Conservation (phyloP, 108 stramenopile species). For the Cyclotella baltica region DNA sequence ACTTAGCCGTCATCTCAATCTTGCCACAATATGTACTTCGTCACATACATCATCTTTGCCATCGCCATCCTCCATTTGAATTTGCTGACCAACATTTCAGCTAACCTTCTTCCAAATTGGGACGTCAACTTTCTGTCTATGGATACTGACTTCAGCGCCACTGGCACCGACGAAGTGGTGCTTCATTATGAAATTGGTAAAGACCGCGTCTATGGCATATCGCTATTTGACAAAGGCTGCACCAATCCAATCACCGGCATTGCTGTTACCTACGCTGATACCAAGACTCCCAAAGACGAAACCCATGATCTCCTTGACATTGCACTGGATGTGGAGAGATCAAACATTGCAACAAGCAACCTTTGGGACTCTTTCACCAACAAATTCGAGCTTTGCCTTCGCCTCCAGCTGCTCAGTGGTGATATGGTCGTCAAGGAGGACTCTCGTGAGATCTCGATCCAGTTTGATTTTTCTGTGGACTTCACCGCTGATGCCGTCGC, state of each 20-base stretch:
- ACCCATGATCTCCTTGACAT: slow-evolving; percentile 11
- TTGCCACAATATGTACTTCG: slow-evolving; percentile 7
- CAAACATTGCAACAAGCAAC: slow-evolving; percentile 11
- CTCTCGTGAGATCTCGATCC: too few species aligned
- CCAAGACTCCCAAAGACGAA: slow-evolving; percentile 18
- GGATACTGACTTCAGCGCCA: slow-evolving; percentile 14
- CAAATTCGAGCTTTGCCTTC: too few species aligned
- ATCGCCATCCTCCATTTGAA: slow-evolving; percentile 10
- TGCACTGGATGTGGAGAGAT: slow-evolving; percentile 19
- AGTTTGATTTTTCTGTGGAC: too few species aligned
- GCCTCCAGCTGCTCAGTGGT: slow-evolving; percentile 22
- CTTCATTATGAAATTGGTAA: slow-evolving; percentile 15
- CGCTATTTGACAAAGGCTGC: slow-evolving; percentile 36
- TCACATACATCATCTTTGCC: slow-evolving; percentile 18
- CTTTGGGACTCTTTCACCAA: slow-evolving; percentile 33
- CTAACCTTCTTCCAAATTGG: slow-evolving; percentile 32
- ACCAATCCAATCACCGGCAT: slow-evolving; percentile 20
- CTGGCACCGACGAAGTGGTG: slow-evolving; percentile 12
- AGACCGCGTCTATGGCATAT: slow-evolving; percentile 4
- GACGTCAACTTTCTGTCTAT: slow-evolving; percentile 29
- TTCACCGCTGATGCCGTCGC: slow-evolving; percentile 13
- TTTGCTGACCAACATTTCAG: not conserved
- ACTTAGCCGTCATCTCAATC: too few species aligned
- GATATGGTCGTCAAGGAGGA: too few species aligned
- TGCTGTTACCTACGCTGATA: not conserved